These are phyloP conservation scores for Linanthus parryae DNA, from an alignment of 148 eudicot species.

Conservation along the genomic window DNA sequence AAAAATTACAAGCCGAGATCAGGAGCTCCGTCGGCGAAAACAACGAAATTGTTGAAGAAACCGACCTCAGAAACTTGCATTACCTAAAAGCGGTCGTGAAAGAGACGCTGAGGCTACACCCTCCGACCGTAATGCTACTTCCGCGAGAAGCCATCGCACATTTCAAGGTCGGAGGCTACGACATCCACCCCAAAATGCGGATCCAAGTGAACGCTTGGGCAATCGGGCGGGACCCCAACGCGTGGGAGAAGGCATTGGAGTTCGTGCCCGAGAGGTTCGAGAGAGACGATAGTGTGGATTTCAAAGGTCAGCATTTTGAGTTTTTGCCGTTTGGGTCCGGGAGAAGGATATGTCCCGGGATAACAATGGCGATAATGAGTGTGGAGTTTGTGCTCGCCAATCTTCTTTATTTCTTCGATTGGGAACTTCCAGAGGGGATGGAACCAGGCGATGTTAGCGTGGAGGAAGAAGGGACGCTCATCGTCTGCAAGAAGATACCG, in stretches of 20 bases:
- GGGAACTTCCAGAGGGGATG: constrained; percentile 7
- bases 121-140: constrained; percentile 48
- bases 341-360: constrained; percentile 1
- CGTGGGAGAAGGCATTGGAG: constrained; percentile 39
- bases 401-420: constrained; percentile 3
- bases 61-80: constrained; percentile 33
- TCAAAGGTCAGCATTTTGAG: constrained; percentile 3
- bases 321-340: constrained; percentile 2
- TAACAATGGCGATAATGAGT: neutral
- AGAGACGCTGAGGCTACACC: constrained; percentile 47
- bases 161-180: constrained; percentile 29
- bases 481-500: constrained; percentile 1
- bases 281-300: neutral
- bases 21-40: constrained; percentile 24
- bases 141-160: constrained; percentile 52
- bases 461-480: neutral
- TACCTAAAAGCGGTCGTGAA: constrained; percentile 50
- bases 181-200: constrained; percentile 38
- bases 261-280: constrained; percentile 50
- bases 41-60: constrained; percentile 22
- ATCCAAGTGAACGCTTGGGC: constrained; percentile 51
- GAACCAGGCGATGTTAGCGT: neutral
- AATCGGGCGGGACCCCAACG: constrained; percentile 45
- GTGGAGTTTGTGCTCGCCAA: constrained; percentile 2
- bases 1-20: constrained; percentile 47